phyloP scores from a whole-genome alignment of 352 stramenopile genomes.

The Thalassiosira livingstoniorum region DNA sequence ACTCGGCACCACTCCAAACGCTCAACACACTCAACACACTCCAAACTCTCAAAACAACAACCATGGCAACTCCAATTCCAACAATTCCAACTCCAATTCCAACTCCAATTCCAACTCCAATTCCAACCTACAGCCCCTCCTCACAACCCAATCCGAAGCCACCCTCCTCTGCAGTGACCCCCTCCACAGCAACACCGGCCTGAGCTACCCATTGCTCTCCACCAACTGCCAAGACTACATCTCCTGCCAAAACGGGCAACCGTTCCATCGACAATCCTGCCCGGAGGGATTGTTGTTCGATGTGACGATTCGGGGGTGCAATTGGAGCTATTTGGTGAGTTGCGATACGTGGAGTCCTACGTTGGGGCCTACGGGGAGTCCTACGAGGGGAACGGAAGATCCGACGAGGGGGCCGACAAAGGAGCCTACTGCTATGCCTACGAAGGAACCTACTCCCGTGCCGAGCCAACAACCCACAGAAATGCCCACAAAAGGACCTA shows the following conservation, averaged over 20 bases:
- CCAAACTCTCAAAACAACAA: too few relatives aligned
- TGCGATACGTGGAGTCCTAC: conserved; percentile 3
- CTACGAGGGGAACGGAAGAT: conserved; percentile 3
- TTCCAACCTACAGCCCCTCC: too few relatives aligned
- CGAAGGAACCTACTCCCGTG: background rate
- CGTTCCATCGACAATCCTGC: conserved; percentile 8
- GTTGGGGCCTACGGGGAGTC: background rate
- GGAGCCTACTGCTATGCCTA: conserved; percentile 5
- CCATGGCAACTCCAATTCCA: too few relatives aligned
- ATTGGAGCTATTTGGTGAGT: conserved; percentile 15
- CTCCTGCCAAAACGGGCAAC: background rate
- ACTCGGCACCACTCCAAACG: too few relatives aligned
- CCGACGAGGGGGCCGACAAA: background rate
- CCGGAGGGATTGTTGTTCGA: conserved; percentile 29
- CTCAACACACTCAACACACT: too few relatives aligned
- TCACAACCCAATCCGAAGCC: background rate
- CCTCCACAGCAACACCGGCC: background rate
- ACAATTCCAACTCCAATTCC: too few relatives aligned
- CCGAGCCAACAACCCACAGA: background rate
- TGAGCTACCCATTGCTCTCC: background rate
- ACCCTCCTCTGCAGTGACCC: background rate
- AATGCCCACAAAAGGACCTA: background rate
- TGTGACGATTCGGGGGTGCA: conserved; percentile 19
- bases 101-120: too few relatives aligned
- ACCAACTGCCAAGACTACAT: conserved; percentile 26